These are phyloP conservation scores for Pugionium dolabratum DNA, from an alignment of 345 rosid genomes.

Conservation along the genomic window DNA sequence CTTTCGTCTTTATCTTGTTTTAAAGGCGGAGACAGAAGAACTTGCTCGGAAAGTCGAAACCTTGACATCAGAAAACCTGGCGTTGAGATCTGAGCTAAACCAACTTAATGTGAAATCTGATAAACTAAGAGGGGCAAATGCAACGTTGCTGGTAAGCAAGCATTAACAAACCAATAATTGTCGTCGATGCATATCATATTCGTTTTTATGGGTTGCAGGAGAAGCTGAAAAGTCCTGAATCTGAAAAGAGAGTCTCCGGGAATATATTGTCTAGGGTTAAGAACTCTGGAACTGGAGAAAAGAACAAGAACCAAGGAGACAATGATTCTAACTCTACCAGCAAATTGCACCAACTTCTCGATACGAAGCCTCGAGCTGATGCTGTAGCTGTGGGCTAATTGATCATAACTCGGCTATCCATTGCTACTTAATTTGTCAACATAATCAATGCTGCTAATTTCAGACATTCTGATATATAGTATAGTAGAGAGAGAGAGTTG, in stretches of 20 bases:
- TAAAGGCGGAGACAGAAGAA: constrained; percentile 83
- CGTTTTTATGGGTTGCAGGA: constrained; percentile 41
- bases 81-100: constrained; percentile 73
- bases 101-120: constrained; percentile 69
- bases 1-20: background rate
- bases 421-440: constrained; percentile 34
- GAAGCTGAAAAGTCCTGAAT: constrained; percentile 52
- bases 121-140: constrained; percentile 73
- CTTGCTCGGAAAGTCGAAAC: constrained; percentile 65
- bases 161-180: background rate
- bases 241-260: constrained; percentile 42
- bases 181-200: background rate
- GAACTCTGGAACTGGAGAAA: constrained; percentile 46
- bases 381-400: constrained; percentile 67
- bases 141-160: constrained; percentile 56
- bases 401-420: background rate
- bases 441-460: constrained; percentile 34
- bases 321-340: constrained; percentile 56
- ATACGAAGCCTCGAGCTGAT: constrained; percentile 69
- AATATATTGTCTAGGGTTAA: constrained; percentile 59
- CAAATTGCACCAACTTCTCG: constrained; percentile 80
- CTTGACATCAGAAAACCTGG: constrained; percentile 57
- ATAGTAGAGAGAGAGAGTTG: constrained; percentile 30
- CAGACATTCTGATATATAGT: constrained; percentile 30
- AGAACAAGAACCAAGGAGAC: constrained; percentile 52